Base-by-base conservation (phyloP, 2,329 filamentous ascomycete species). In the Drechslerella coelobrocha region DNA sequence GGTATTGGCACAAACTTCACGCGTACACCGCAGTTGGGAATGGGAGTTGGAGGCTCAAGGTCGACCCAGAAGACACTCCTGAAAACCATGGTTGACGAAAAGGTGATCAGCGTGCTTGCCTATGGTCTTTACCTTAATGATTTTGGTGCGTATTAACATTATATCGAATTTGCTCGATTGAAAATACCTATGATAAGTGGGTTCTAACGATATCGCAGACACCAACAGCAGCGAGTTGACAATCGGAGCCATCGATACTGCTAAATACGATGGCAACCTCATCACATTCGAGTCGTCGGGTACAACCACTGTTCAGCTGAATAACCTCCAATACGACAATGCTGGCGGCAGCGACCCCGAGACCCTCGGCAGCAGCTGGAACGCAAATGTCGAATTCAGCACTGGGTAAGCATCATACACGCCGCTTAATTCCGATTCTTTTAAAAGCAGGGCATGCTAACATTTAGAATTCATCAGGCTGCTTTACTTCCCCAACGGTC, bases 161-260 rank as follows among this genome's bases (percentile, higher is more conserved):
- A 19, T n/a, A n/a, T 31, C n/a, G 12, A 19, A 12, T 43, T 24
- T 2, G 21, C 14, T 41, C 8, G 12, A 14, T 14, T 24, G n/a
- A n/a, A n/a, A n/a, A n/a, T n/a, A n/a, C n/a, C n/a, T n/a, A n/a
- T n/a, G n/a, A n/a, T n/a, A n/a, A n/a, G n/a, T n/a, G n/a, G n/a
- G n/a, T n/a, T n/a, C 47, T 51, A 27, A 51, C 23, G 10, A 19
- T 19, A n/a, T 2, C 26, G 53, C 14, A 71, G 61, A 62, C 31
- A 62, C 68, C 48, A 72, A 72, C 61, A 72, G 61, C 68, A 66
- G 68, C 43, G 61, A 72, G 29, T 45, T 72, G 45, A 65, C 68
- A 2, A 72, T 72, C 27, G 68, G 68, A 19, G 60, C 68, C n/a
- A 54, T 72, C 26, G 68, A 72, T 47, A 65, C 59, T 19, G 60